phyloP scores from a whole-genome alignment of 768 basidiomycete species.

The Botryobasidium botryosum region DNA sequence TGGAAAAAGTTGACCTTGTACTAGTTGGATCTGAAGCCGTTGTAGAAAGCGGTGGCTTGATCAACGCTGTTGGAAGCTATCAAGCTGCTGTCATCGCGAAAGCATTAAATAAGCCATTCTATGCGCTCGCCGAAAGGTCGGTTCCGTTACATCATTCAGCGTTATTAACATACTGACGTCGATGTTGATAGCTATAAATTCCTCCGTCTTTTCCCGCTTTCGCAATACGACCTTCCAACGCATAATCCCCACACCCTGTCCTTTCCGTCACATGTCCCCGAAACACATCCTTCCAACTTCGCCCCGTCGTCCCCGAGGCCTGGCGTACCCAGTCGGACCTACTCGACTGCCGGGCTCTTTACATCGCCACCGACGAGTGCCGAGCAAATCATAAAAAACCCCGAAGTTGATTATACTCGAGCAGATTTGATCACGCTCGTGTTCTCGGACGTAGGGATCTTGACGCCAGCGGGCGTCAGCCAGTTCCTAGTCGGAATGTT shows the following conservation, averaged over 20 bases:
- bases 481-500: conserved; percentile 91
- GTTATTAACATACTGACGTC: not conserved
- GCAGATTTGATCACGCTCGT: conserved; percentile 89
- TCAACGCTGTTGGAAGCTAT: conserved; percentile 88
- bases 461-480: conserved; percentile 85
- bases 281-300: conserved; percentile 17
- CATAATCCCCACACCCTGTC: conserved; percentile 60
- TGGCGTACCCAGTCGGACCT: too few species aligned
- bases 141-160: not conserved
- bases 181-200: conserved; percentile 70
- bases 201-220: conserved; percentile 85
- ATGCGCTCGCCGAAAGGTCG: conserved; percentile 83
- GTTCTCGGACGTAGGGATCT: conserved; percentile 84
- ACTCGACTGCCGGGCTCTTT: too few species aligned
- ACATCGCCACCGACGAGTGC: conserved; percentile 43
- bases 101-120: conserved; percentile 88
- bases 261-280: conserved; percentile 29
- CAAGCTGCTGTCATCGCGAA: conserved; percentile 95
- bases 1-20: conserved; percentile 91
- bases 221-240: conserved; percentile 76
- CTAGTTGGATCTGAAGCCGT: conserved; percentile 97
- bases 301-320: too few species aligned
- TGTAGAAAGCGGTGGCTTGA: conserved; percentile 85
- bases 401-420: conserved; percentile 87
- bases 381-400: conserved; percentile 69